phyloP scores from a whole-genome alignment of 257 asterid species.

The Dorcoceras hygrometricum region DNA sequence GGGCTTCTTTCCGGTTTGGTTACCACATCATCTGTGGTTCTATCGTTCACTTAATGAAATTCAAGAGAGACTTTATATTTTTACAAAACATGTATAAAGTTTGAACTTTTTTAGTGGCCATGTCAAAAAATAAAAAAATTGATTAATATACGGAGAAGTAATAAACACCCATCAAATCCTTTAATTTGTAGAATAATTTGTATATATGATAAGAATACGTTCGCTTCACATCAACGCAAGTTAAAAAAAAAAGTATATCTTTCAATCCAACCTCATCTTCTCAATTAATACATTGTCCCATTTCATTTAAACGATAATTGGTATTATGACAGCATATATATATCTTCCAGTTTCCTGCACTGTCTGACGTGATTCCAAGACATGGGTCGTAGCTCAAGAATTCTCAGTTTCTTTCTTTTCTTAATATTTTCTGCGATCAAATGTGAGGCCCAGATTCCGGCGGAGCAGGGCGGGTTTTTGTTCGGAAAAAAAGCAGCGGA shows the following conservation, averaged over 20 bases:
- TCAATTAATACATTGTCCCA: no score
- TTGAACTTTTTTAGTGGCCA: not conserved
- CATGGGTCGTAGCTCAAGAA: not conserved
- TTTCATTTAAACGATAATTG: no score
- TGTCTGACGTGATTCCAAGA: no score
- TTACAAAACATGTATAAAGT: not conserved
- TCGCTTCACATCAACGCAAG: not conserved
- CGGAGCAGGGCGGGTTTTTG: slow-evolving; percentile 67
- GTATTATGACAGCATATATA: no score
- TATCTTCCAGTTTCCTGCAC: no score
- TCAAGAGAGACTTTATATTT: not conserved
- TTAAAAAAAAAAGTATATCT: no score
- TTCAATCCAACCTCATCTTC: no score
- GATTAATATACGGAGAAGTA: no score
- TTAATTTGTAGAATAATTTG: no score
- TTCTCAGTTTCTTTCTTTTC: not conserved
- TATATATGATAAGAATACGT: not conserved
- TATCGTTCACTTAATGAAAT: slow-evolving; percentile 41
- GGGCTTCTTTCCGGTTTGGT: slow-evolving; percentile 84
- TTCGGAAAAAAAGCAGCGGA: slow-evolving; percentile 30
- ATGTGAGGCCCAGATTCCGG: slow-evolving; percentile 42
- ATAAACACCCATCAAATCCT: no score
- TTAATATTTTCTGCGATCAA: slow-evolving; percentile 11
- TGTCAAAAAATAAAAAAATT: no score
- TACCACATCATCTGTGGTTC: slow-evolving; percentile 54